Evolutionary conservation across 2,329 filamentous ascomycete species (phyloP).

Genomic region (Elsinoe ampelina): DNA sequence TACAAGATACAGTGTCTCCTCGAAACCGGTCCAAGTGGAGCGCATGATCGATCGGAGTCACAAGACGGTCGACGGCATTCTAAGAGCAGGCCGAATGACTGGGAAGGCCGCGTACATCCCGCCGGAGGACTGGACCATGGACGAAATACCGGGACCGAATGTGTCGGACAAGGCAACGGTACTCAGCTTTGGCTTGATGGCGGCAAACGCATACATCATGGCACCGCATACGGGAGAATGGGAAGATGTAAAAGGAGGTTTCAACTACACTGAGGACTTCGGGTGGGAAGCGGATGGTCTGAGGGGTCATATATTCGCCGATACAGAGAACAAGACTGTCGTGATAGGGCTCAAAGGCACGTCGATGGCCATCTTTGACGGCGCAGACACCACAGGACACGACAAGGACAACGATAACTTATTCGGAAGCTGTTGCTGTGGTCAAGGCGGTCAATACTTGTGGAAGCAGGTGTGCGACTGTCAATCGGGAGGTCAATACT

Average conservation of each 20-base stretch:
- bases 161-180: conserved; percentile 74
- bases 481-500: conserved; percentile 61
- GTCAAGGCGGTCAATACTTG: conserved; percentile 76
- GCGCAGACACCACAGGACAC: conserved; percentile 71
- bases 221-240: conserved; percentile 63
- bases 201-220: conserved; percentile 77
- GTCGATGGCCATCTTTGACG: conserved; percentile 73
- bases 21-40: conserved; percentile 55
- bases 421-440: conserved; percentile 93
- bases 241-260: conserved; percentile 65
- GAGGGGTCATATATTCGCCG: conserved; percentile 81
- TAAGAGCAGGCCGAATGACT: conserved; percentile 60
- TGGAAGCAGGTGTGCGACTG: conserved; percentile 89
- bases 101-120: conserved; percentile 60
- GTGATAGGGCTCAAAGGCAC: conserved; percentile 78
- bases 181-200: conserved; percentile 71
- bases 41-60: conserved; percentile 70
- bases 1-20: conserved; percentile 47
- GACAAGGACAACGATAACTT: conserved; percentile 94
- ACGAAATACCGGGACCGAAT: conserved; percentile 68
- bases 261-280: conserved; percentile 76
- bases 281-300: conserved; percentile 83
- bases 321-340: conserved; percentile 72
- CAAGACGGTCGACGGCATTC: conserved; percentile 66
- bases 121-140: conserved; percentile 70